phyloP scores from a whole-genome alignment of 371 early-diverging fungal species.

The Rhizopus stolonifer region DNA sequence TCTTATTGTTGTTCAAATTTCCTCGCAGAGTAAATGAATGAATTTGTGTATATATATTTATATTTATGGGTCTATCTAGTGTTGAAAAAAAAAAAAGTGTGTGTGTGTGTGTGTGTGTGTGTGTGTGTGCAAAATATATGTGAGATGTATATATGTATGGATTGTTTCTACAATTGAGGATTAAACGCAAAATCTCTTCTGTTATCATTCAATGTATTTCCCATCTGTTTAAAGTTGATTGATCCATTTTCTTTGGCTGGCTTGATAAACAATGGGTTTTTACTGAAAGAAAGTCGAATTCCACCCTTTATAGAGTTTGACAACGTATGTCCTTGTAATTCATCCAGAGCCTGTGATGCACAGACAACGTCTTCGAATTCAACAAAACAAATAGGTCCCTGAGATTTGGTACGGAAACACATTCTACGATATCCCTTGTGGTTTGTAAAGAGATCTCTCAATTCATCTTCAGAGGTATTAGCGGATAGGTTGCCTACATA shows the following conservation, averaged over 20 bases:
- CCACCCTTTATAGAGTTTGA: conserved; percentile 90
- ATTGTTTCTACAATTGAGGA: no score
- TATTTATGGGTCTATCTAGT: no score
- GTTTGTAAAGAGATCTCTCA: conserved; percentile 74
- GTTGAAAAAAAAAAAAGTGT: no score
- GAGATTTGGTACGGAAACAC: conserved; percentile 80
- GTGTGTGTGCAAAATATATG: no score
- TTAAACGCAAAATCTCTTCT: conserved; percentile 25
- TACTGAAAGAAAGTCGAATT: conserved; percentile 90
- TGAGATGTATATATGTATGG: no score
- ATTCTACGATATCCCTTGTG: conserved; percentile 87
- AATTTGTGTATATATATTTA: no score
- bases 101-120: neutral
- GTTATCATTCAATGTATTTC: conserved; percentile 10
- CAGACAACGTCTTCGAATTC: conserved; percentile 90
- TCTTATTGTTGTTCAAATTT: no score
- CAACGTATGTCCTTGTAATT: conserved; percentile 79
- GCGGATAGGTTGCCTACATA: conserved; percentile 94
- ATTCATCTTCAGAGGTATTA: conserved; percentile 85
- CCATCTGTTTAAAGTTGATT: conserved; percentile 20
- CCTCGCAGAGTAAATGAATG: no score
- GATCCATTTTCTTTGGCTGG: conserved; percentile 24
- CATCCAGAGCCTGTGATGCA: conserved; percentile 84
- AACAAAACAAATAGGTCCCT: conserved; percentile 93
- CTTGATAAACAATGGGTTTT: conserved; percentile 85